Evolutionary conservation across 192 early-diverging fungal genomes (phyloP).

Genomic region (Backusella psychrophila): DNA sequence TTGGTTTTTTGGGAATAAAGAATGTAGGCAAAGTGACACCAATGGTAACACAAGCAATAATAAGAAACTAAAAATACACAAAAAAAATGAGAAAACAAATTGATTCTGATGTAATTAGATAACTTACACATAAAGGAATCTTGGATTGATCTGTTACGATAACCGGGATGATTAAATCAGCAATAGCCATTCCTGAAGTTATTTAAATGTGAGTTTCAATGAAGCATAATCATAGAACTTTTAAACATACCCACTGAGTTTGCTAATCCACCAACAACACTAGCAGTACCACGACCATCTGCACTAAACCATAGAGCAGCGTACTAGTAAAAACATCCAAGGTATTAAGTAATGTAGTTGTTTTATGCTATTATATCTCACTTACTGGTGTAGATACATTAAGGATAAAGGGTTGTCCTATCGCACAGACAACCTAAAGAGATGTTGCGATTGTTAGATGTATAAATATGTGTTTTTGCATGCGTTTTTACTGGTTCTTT

Average conservation of each 20-base stretch:
- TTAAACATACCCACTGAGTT: slow-evolving; percentile 20
- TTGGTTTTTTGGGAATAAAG: slow-evolving; percentile 44
- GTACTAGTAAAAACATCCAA: slow-evolving; percentile 34
- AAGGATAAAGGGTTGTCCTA: slow-evolving; percentile 56
- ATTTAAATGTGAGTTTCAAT: slow-evolving; percentile 34
- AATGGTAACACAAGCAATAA: slow-evolving; percentile 42
- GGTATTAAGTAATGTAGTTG: background rate
- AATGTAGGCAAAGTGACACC: slow-evolving; percentile 41
- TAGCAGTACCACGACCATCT: slow-evolving; percentile 45
- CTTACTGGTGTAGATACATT: slow-evolving; percentile 47
- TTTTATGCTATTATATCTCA: background rate
- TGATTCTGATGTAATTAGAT: background rate
- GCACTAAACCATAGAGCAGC: slow-evolving; percentile 53
- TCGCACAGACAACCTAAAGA: slow-evolving; percentile 38
- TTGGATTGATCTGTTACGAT: slow-evolving; percentile 33
- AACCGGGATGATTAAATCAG: slow-evolving; percentile 47
- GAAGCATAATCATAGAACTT: background rate
- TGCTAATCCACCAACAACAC: slow-evolving; percentile 44
- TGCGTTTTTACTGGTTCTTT: background rate
- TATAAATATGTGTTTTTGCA: background rate
- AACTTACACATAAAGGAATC: slow-evolving; percentile 37
- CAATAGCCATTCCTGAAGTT: slow-evolving; percentile 45
- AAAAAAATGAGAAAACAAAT: background rate
- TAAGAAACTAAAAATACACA: slow-evolving; percentile 25
- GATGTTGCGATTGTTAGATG: background rate